Conservation (phyloP, 768 basidiomycete genomes). For the Holtermannia corniformis region DNA sequence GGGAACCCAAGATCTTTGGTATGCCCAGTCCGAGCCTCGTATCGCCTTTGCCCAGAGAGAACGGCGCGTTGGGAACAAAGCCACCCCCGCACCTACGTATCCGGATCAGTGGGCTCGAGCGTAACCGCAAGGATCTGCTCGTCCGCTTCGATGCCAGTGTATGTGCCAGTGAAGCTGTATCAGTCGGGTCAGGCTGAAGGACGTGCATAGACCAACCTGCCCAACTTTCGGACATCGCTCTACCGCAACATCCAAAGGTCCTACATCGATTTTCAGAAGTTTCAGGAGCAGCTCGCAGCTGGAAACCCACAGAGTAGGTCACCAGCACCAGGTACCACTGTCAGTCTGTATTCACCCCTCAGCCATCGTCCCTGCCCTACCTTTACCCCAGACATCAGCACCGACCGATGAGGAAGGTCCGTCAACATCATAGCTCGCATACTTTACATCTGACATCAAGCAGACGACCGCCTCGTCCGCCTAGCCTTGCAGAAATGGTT, state of each 20-base stretch:
- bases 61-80: constrained; percentile 2
- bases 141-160: constrained; percentile 94
- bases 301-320: constrained; percentile 72
- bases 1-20: constrained; percentile 33
- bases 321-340: background rate
- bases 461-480: constrained; percentile 85
- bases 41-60: background rate
- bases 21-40: constrained; percentile 16
- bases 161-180: constrained; percentile 24
- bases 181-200: background rate
- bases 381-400: constrained; percentile 91
- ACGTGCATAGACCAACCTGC: constrained; percentile 83
- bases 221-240: constrained; percentile 51
- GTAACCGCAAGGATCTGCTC: constrained; percentile 89
- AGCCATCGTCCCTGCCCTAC: constrained; percentile 85
- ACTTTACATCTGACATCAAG: constrained; percentile 1
- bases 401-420: constrained; percentile 83
- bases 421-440: constrained; percentile 4
- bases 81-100: constrained; percentile 61
- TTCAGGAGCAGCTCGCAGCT: constrained; percentile 79
- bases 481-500: constrained; percentile 95
- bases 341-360: background rate
- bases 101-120: constrained; percentile 79
- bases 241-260: constrained; percentile 93
- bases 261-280: constrained; percentile 86